Base-by-base conservation (phyloP, 2,329 filamentous ascomycete genomes). In the Fusarium verticillioides region DNA sequence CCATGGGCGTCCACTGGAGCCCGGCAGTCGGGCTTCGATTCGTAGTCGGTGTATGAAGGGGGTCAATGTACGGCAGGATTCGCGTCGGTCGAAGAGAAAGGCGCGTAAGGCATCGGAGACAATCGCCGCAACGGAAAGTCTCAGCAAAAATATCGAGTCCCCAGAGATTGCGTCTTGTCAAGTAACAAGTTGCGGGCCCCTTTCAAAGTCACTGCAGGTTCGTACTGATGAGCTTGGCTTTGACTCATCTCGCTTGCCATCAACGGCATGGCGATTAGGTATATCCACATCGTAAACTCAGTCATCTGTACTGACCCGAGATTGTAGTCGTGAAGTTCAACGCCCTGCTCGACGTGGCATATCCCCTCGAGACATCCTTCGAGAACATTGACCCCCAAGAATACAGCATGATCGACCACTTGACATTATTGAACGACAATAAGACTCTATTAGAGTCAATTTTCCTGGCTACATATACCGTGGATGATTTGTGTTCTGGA, bases 1-100 rank as follows among this genome's bases (percentile, higher is more conserved):
- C 1, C 34, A 30, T 5, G 64, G 64, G 4, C 43, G 39, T 7
- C 64, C 64, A 5, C 18, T 26, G 0, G 62, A 36, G 5, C 39
- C 62, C 1, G 39, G 39, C 1, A 66, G 62, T 9, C 62, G 62
- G 13, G 39, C 39, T 9, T 36, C 62, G 19, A 66, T 67, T 1
- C 23, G 64, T 1, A 66, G 64, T 26, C 52, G 46, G 7, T 67
- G 64, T 11, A 67, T 67, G 64, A 50, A 46, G 26, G 64, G 64
- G 2, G 44, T 67, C 10, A 67, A 67, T 16, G 39, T 60, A 9
- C 64, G 64, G 7, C 34, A 40, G 5, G 62, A 37, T 30, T 67
- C 64, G 8, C 52, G 64, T 8, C 64, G 64, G 6, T 67, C 64
- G 4, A 56, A 8, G 7, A 40, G 39, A 10, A 64, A 64, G 5